Evolutionary conservation across 163 green algal genomes (phyloP), one percentile per base, ranked within the genome.

Genomic region (Chlorella variabilis): DNA sequence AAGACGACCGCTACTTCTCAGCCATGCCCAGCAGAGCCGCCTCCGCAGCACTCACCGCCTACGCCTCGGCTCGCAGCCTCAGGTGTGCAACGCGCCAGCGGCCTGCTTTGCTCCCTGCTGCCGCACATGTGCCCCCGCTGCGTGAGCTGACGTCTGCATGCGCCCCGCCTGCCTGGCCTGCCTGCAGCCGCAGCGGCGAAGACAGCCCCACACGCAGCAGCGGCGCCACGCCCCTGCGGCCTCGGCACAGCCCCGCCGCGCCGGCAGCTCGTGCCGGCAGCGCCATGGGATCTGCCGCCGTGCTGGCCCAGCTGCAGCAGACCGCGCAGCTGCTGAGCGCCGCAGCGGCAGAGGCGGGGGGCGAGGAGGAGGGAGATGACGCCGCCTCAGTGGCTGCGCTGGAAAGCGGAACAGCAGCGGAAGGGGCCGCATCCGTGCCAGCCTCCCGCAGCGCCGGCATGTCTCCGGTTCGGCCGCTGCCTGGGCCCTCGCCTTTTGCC

Each of bases 191-290:
- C 54, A 80, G 73, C 73, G 73, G 73, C 36, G 73, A 66, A 5
- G 73, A 80, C 21, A 80, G 73, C 73, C 73, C 73, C 34, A 70
- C 71, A 1, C 71, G 73, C 18, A 80, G 73, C 54, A 71, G 73
- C 39, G 73, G 23, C 21, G 56, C 54, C 38, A 80, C 73, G 0
- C 73, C 71, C 0, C 73, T 80, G 36, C 54, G 73, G 21, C 8
- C n/a, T 15, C 34, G 54, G 7, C 7, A 38, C 36, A 38, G 33
- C 49, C 23, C 7, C 36, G 17, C 4, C 2, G 54, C 71, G 11
- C n/a, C 71, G 7, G n/a, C 33, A 25, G 49, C 25, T 21, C 5
- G 6, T 41, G 68, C 42, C 42, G 4, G 6, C 68, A 41, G 29
- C 68, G 34, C 17, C 34, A 11, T 20, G 34, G 54, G 29, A 7